Percentiles rank a stretch among this genome's conserved stretches.
Conservation (phyloP, 1,139 yeast genomes). For the Pichia sp. region DNA sequence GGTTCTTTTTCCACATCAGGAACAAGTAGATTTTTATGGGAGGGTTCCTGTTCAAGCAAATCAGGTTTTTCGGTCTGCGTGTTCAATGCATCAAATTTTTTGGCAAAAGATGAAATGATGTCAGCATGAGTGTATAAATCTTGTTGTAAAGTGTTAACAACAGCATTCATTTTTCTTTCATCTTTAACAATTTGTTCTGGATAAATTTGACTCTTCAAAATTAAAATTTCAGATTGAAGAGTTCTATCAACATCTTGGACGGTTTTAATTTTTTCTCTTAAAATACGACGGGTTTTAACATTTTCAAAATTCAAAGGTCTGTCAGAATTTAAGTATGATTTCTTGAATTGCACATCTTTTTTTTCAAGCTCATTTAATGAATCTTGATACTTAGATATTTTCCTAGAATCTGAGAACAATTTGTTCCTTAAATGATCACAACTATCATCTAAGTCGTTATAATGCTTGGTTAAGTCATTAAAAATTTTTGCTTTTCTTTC, state of each 20-base stretch:
- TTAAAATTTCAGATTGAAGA: constrained; percentile 21
- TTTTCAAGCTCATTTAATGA: constrained; percentile 3
- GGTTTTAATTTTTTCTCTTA: constrained; percentile 15
- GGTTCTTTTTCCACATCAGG: constrained; percentile 4
- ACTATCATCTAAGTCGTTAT: constrained; percentile 1
- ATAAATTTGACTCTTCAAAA: constrained; percentile 22
- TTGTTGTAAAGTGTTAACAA: constrained; percentile 22
- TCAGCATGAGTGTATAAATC: constrained; percentile 19
- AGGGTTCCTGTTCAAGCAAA: not conserved
- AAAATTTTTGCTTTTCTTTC: constrained; percentile 4
- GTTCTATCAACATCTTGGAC: constrained; percentile 15
- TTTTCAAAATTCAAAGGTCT: constrained; percentile 22
- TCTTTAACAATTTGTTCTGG: constrained; percentile 22
- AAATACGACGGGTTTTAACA: constrained; percentile 12
- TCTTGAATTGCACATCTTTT: constrained; percentile 1
- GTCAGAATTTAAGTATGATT: constrained; percentile 1
- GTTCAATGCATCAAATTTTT: not conserved
- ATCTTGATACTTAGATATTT: constrained; percentile 8
- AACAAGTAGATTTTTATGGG: not conserved
- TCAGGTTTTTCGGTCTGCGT: not conserved
- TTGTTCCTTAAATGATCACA: constrained; percentile 3
- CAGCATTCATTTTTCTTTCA: constrained; percentile 19
- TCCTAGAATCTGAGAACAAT: constrained; percentile 9
- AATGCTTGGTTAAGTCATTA: constrained; percentile 2
- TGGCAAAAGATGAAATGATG: constrained; percentile 13